phyloP scores from a whole-genome alignment of 257 asterid genomes.

The Prunella vulgaris region DNA sequence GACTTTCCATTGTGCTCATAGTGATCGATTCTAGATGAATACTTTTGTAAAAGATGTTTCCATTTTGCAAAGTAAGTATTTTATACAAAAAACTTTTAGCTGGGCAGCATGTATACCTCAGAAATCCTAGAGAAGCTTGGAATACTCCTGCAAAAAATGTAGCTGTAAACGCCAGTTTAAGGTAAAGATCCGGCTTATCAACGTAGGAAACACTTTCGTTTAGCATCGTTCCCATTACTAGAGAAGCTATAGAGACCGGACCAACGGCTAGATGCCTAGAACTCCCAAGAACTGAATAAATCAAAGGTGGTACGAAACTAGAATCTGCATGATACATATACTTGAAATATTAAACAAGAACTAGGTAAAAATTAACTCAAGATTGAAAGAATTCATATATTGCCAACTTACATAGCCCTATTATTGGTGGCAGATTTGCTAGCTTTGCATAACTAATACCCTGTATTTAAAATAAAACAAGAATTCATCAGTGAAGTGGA shows the following conservation, averaged over 20 bases:
- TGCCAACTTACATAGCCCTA: conserved; percentile 72
- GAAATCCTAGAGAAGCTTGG: conserved; percentile 78
- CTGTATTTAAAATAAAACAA: conserved; percentile 23
- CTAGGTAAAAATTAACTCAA: neutral
- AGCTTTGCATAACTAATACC: conserved; percentile 95
- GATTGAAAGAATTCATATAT: neutral
- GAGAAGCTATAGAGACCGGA: conserved; percentile 88
- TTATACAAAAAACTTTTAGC: too few species aligned
- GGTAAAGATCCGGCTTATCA: conserved; percentile 57
- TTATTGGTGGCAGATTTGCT: conserved; percentile 86
- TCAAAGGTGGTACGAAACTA: conserved; percentile 87
- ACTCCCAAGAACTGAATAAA: conserved; percentile 83
- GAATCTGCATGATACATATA: conserved; percentile 48
- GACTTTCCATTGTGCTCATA: conserved; percentile 16
- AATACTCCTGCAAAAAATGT: conserved; percentile 84
- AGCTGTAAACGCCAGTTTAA: conserved; percentile 78
- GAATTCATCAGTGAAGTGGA: neutral
- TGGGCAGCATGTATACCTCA: conserved; percentile 43
- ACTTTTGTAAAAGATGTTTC: conserved; percentile 34
- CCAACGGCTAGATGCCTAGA: conserved; percentile 88
- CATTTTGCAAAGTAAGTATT: conserved; percentile 22
- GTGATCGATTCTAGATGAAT: conserved; percentile 27
- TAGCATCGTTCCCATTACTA: conserved; percentile 93
- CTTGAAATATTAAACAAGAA: neutral
- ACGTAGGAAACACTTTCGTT: conserved; percentile 50